phyloP scores from a whole-genome alignment of 192 early-diverging fungal species.

The Backusella liffmaniae region DNA sequence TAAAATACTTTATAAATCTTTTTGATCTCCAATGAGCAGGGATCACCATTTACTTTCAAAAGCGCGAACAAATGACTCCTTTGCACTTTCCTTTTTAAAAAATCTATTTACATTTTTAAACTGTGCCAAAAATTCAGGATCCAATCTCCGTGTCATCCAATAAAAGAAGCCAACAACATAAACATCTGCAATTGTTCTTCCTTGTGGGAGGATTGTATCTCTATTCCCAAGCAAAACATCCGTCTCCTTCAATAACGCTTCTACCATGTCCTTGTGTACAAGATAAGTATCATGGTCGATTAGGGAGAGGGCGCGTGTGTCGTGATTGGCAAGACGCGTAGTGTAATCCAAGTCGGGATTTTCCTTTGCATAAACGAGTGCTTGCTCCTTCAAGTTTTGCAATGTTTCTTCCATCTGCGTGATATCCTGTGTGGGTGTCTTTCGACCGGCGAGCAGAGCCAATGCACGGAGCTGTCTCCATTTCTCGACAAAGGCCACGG shows the following conservation, averaged over 20 bases:
- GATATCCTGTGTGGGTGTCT: not conserved
- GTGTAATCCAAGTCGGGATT: not conserved
- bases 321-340: not conserved
- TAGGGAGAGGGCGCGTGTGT: not conserved
- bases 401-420: not conserved
- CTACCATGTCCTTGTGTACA: not conserved
- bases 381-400: not conserved
- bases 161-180: not conserved
- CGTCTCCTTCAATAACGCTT: not conserved
- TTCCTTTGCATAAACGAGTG: not conserved
- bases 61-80: not conserved
- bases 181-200: not conserved
- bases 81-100: not conserved
- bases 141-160: not conserved
- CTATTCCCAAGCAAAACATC: not conserved
- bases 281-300: not conserved
- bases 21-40: not conserved
- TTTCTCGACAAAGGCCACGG: not conserved
- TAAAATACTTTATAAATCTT: no score
- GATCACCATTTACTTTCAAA: not conserved
- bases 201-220: not conserved
- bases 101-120: not conserved
- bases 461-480: constrained; percentile 3
- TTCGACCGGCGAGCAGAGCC: not conserved
- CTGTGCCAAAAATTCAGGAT: not conserved